Base-by-base conservation (phyloP, 1,139 yeast genomes). In the Suhomyces wounanorum region DNA sequence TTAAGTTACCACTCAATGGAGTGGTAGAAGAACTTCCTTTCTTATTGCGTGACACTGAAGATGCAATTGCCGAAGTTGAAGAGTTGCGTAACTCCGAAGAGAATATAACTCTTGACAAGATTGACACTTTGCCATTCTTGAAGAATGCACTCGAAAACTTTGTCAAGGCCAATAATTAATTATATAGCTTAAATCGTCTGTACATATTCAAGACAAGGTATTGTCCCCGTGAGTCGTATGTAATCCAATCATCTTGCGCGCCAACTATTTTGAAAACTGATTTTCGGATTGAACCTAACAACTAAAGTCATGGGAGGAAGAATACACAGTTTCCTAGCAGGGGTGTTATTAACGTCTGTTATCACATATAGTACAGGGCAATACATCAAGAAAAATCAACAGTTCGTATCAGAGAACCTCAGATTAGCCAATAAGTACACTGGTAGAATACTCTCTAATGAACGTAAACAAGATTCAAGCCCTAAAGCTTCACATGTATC, bases 301-400 rank as follows among this genome's bases (percentile, higher is more conserved):
- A 28, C 14, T 3, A 17, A 17, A 11, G 18, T 2, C 36, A 52
- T 48, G 52, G 54, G 51, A 38, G 62, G 62, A 14, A 55, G 60
- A 53, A 55, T 59, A 14, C 62, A 59, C 33, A 61, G 62, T 8
- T 59, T 59, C 45, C 46, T 59, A 28, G 62, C 74, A 56, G 90
- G 96, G 35, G 84, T 84, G 3, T 73, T 86, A 31, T 73, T 86
- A 45, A 82, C 92, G 7, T 78, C 89, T 0, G 78, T 89, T 2
- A 64, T 84, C 21, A 81, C 88, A 1, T 87, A 87, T 64, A 78
- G 82, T 54, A 85, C 92, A 0, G 84, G 84, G 0, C 75, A 75
- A 52, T 82, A 84, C 61, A 76, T 88, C 58, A 76, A 76, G 47
- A 69, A 67, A 43, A 82, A 81, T 62, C 80, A 78, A 52, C 61